Conservation (phyloP, 1,284 basidiomycete genomes). For the Sphaerobolus stellatus region DNA sequence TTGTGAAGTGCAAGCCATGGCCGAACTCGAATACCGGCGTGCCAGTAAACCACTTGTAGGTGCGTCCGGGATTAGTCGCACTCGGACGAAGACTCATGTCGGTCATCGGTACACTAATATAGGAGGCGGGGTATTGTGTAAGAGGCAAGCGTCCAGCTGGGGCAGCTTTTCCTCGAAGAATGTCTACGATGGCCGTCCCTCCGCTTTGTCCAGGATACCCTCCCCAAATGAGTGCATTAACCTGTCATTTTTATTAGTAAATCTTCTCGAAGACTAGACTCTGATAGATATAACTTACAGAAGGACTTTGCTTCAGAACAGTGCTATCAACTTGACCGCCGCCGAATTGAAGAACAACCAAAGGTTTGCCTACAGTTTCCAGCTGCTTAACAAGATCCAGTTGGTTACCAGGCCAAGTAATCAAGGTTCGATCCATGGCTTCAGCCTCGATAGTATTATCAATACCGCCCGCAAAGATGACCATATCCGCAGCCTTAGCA, state of each 20-base stretch:
- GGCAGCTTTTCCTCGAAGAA: constrained; percentile 48
- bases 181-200: constrained; percentile 50
- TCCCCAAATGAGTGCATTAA: constrained; percentile 54
- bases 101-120: constrained; percentile 51
- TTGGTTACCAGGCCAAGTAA: constrained; percentile 58
- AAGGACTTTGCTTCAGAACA: constrained; percentile 42
- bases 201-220: constrained; percentile 57
- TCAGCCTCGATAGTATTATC: constrained; percentile 53
- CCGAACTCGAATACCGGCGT: constrained; percentile 52
- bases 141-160: constrained; percentile 53
- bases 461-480: constrained; percentile 49
- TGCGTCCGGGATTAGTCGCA: constrained; percentile 49
- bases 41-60: constrained; percentile 57
- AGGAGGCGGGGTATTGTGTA: constrained; percentile 55
- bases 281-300: constrained; percentile 33
- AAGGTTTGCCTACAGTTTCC: constrained; percentile 45
- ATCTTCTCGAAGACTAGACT: neutral
- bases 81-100: constrained; percentile 55
- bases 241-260: constrained; percentile 28
- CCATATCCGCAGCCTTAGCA: constrained; percentile 30
- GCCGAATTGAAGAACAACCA: constrained; percentile 55
- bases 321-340: constrained; percentile 55
- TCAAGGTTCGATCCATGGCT: constrained; percentile 46
- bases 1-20: constrained; percentile 53
- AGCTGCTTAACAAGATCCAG: constrained; percentile 48